Evolutionary conservation across 2,329 filamentous ascomycete genomes (phyloP).

Genomic region (Polychaeton citri): DNA sequence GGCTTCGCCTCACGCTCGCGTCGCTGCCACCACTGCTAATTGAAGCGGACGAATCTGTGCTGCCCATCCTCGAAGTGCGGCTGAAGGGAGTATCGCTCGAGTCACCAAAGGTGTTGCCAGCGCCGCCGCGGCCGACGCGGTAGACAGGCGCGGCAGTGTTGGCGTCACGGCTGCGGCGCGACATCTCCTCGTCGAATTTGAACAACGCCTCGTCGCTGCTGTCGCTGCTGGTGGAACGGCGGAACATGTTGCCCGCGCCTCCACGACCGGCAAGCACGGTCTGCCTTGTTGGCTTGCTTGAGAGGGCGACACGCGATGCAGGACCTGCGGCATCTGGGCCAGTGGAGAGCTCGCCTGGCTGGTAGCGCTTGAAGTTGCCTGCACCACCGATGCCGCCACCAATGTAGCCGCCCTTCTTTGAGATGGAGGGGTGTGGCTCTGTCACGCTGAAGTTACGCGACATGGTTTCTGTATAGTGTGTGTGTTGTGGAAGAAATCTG

Average conservation of each 20-base stretch:
- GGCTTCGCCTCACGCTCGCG: conserved; percentile 4
- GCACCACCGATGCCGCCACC: conserved; percentile 45
- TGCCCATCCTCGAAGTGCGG: neutral
- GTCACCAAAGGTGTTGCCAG: conserved; percentile 39
- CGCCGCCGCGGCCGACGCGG: conserved; percentile 49
- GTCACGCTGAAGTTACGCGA: conserved; percentile 38
- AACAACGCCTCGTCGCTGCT: conserved; percentile 44
- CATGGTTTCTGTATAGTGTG: conserved; percentile 10
- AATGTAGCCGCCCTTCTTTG: conserved; percentile 30
- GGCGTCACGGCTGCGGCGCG: conserved; percentile 39
- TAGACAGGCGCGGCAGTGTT: conserved; percentile 43
- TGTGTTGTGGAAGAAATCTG: neutral
- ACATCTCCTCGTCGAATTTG: conserved; percentile 55
- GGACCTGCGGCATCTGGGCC: conserved; percentile 32
- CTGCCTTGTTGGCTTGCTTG: conserved; percentile 26
- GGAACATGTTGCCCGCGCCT: conserved; percentile 45
- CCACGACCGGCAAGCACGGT: conserved; percentile 42
- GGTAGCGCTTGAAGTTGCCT: conserved; percentile 44
- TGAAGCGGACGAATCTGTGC: conserved; percentile 2
- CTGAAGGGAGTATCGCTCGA: neutral
- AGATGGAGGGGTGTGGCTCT: conserved; percentile 48
- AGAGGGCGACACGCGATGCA: conserved; percentile 35
- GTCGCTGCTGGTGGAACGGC: conserved; percentile 32
- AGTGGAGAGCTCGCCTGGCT: conserved; percentile 39
- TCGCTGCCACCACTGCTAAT: conserved; percentile 2